Base-by-base conservation (phyloP, 257 asterid species). In the Gentiana straminea region DNA sequence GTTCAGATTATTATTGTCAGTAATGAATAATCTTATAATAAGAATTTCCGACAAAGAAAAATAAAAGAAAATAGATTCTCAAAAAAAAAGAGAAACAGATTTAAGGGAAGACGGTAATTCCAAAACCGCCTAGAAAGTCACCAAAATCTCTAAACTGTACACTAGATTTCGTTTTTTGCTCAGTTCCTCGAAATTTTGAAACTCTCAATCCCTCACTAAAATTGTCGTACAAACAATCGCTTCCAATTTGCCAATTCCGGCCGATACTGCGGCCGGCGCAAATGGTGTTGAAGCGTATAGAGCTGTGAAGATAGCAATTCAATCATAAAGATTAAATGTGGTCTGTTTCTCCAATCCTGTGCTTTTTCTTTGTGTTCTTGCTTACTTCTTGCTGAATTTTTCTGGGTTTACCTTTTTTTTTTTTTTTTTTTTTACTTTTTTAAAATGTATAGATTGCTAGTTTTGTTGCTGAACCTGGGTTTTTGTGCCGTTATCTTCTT, bases 321-420 rank as follows among this genome's bases (percentile, higher is more conserved):
- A 66, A 52, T 32, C 59, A 62, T 70, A 52, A 51, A 61, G 78
- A 61, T 73, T 78, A 81, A 75, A 80, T 83, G 93, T 80, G 88
- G 93, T 80, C 62, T 47, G 85, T 74, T 55, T 8, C 61, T 61
- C 66, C 64, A 13, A 50, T 64, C 52, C 38, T 49, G 35, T 51
- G 34, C 4, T n/a, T 48, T n/a, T 3, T 11, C 0, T 48, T 35
- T 54, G 13, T 49, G 50, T 4, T 49, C 7, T 15, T 39, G 41
- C 13, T 57, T 5, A 10, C 11, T 53, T 56, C 50, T 59, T 3
- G 10, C 51, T 67, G 45, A 34, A 60, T 49, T 35, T 49, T 13
- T 4, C 24, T 24, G 24, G 24, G 24, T 24, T 24, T 24, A 24
- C 24, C 24, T 15, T 1, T 59, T 41, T 59, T 13, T 50, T 38